Base-by-base conservation (phyloP, 2,329 filamentous ascomycete genomes). In the Phaeomoniella chlamydospora region DNA sequence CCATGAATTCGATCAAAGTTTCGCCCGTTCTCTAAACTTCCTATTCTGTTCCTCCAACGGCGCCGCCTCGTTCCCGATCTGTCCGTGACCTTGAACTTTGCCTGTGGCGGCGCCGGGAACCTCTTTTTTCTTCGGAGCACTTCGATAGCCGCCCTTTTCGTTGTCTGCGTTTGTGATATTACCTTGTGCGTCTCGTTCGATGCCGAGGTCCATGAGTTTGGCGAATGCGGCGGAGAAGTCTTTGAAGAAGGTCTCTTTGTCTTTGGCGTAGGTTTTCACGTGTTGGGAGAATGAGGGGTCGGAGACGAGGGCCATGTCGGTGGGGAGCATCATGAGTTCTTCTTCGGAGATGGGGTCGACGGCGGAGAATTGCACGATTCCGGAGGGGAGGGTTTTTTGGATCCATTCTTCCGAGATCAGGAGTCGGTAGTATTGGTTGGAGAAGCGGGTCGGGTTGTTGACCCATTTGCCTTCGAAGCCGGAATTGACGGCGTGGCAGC, bases 271-370 rank as follows among this genome's bases (percentile, higher is more conserved):
- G 41, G 58, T 48, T 50, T 72, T 59, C 10, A 77, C 73, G 65
- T 68, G 77, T 4, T 56, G 55, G 13, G 57, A 50, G 49, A 79
- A 78, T 4, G 43, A 49, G 2, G 59, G 50, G 43, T 79, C 74
- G 1, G 62, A 57, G 3, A 68, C 54, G 29, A 78, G 57, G 3
- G 72, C 67, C 47, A 78, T 67, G 49, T 78, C 74, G 2, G 73
- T 76, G 1, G 74, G 74, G 49, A 78, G 49, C 74, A 78, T 78
- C 74, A 78, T 78, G 30, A 78, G 55, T 38, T 69, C 68, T 39
- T 68, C 66, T 31, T 66, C 65, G 4, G 53, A 36, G 4, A 18
- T 31, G 33, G 73, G 68, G 41, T 76, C 72, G 33, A 66, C 64
- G 45, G 72, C 72, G 31, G 68, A 65, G 49, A 73, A 79, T 54